Evolutionary conservation across 345 rosid species (phyloP).

Genomic region (Diplotaxis tenuifolia): DNA sequence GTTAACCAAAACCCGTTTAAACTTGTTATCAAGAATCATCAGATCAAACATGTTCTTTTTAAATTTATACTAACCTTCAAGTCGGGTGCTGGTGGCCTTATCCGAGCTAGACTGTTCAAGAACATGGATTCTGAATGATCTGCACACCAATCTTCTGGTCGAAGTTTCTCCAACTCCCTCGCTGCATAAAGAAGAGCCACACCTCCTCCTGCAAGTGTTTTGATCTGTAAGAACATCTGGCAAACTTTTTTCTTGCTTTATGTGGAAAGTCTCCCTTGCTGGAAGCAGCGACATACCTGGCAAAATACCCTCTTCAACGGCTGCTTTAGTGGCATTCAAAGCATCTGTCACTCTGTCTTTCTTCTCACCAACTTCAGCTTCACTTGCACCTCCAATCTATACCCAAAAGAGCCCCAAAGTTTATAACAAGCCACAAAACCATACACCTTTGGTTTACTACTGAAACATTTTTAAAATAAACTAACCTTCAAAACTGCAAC

Average conservation of each 20-base stretch:
- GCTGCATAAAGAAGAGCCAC: conserved; percentile 91
- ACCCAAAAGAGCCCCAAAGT: neutral
- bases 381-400: conserved; percentile 99
- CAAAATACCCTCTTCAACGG: conserved; percentile 98
- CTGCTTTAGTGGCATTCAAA: conserved; percentile 95
- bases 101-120: too few species aligned
- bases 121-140: conserved; percentile 93
- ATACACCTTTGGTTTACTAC: neutral
- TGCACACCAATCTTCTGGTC: conserved; percentile 98
- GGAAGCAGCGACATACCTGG: conserved; percentile 49
- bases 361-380: conserved; percentile 92
- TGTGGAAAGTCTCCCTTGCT: neutral
- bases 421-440: neutral
- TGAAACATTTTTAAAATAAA: neutral
- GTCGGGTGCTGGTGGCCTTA: too few species aligned
- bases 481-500: conserved; percentile 84
- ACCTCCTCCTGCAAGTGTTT: conserved; percentile 70
- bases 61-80: neutral
- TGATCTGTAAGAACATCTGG: neutral
- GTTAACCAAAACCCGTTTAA: conserved; percentile 11
- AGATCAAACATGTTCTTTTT: neutral
- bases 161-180: conserved; percentile 76
- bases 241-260: neutral
- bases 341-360: conserved; percentile 99
- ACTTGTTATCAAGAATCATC: neutral